A percentile compares a stretch with the other conserved stretches of the same genome.
These are phyloP conservation scores for Talaromyces rugulosus DNA, from an alignment of 2,329 filamentous ascomycete species.

Conservation along the genomic window DNA sequence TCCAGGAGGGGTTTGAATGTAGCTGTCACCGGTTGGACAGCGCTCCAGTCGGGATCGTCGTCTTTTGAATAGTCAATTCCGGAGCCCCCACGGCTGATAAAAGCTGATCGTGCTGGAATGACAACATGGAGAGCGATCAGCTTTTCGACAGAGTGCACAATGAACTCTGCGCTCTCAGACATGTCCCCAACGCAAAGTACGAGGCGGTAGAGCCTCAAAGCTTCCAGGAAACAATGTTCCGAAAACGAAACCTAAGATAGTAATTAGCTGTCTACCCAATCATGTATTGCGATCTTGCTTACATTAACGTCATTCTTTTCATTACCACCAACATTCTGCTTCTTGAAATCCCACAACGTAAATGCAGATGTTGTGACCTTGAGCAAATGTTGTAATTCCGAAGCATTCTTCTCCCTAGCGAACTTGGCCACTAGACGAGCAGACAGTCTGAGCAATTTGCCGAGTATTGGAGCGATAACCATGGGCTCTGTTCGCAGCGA, in stretches of 20 bases:
- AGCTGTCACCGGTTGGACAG: slow-evolving; percentile 33
- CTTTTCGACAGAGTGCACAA: slow-evolving; percentile 32
- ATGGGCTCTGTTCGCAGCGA: slow-evolving; percentile 34
- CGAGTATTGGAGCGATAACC: slow-evolving; percentile 30
- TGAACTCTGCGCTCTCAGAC: slow-evolving; percentile 27
- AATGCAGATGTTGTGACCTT: slow-evolving; percentile 30
- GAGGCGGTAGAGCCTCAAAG: slow-evolving; percentile 29
- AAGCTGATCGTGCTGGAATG: slow-evolving; percentile 34
- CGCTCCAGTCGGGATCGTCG: slow-evolving; percentile 28
- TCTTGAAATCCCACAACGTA: slow-evolving; percentile 36
- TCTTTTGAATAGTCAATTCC: slow-evolving; percentile 31
- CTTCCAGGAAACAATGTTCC: slow-evolving; percentile 30
- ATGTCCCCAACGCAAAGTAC: slow-evolving; percentile 24
- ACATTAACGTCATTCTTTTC: slow-evolving; percentile 34
- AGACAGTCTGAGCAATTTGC: slow-evolving; percentile 30
- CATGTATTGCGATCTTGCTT: slow-evolving; percentile 9
- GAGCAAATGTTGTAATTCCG: slow-evolving; percentile 31
- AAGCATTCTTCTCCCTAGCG: slow-evolving; percentile 23
- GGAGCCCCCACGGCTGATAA: slow-evolving; percentile 31
- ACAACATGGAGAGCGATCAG: slow-evolving; percentile 39
- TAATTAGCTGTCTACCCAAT: slow-evolving; percentile 10
- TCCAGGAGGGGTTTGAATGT: slow-evolving; percentile 33
- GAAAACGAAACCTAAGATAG: slow-evolving; percentile 20
- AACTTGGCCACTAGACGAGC: slow-evolving; percentile 28
- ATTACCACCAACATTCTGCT: slow-evolving; percentile 27